Base-by-base conservation (phyloP, 176 grass and related monocot genomes). In the Rhynchospora breviuscula region DNA sequence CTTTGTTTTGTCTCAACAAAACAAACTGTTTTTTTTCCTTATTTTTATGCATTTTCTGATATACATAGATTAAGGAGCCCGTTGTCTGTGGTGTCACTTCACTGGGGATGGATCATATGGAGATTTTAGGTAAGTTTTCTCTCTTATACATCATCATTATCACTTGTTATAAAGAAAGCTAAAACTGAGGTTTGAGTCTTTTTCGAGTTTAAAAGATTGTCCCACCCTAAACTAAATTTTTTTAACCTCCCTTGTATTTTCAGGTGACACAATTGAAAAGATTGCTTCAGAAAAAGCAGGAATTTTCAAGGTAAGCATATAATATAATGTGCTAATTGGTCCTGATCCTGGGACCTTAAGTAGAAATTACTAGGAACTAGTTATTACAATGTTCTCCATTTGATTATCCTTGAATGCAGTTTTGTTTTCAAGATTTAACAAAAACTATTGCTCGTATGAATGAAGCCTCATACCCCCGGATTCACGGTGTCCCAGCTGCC, bases 81-180 rank as follows among this genome's bases (percentile, higher is more conserved):
- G 62, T 93, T 49, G 93, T 93, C 22, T 98, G 96, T 92, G 93
- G 96, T 82, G 86, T 98, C 89, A 83, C 91, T 70, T 93, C 96
- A 58, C 86, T 98, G 67, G 95, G 90, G 79, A 94, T 93, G 58
- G 91, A 91, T 85, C 93, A 95, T 86, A 93, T 93, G 91, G 96
- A 90, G 85, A 95, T 98, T 90, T 88, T 95, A 89, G 96, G 96
- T 95, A 83, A 5, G 21, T 18, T 26, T 77, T 49, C 31, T 77
- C 23, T 7, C 73, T 31, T 23, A 26, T 75, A 52, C 52, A 46
- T 29, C 23, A 26, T 22, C 87, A 82, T 91, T 56, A 56, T 76
- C 63, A 25, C 21, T 60, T 62, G 4, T 84, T 12, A 43, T 67
- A 48, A 47, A 65, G 17, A 40, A 67, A 23, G 0, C 49, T 77